Evolutionary conservation across 2,329 filamentous ascomycete genomes (phyloP), one percentile per base, ranked within the genome.

Genomic region (Exophiala oligosperma): DNA sequence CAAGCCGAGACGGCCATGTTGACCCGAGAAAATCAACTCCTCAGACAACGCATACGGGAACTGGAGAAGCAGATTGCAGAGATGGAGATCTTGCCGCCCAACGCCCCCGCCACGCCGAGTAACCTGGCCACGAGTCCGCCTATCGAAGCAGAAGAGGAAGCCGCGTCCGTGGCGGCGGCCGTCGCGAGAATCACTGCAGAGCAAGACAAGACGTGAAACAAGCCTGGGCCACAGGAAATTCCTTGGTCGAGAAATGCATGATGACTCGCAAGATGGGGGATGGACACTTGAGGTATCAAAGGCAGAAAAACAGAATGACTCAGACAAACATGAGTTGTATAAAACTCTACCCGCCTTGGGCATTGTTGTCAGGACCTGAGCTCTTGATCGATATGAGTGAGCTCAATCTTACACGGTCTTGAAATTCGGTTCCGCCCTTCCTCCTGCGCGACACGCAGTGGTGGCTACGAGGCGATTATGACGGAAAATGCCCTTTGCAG

Each of bases 1-100:
- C 77, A 80, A 62, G 75, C 77, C 21, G 77, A 80, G 60, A 76
- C 76, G 7, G 71, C 74, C 28, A 78, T 72, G 63, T 64, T 80
- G 29, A 72, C 71, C 8, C 70, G 78, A 41, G 78, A 80, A 58
- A 80, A 80, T 53, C 75, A 77, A 59, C 77, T 80, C 70, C 68
- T 80, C 38, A 73, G 74, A 23, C 70, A 74, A 61, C 70, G 78
- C 11, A 78, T 80, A 51, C 72, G 76, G 37, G 78, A 80, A 58
- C 65, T 80, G 41, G 66, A 68, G 49, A 67, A 64, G 49, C 66
- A 68, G 49, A 49, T 68, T 17, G 59, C 55, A 41, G 66, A 67
- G 35, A 52, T 61, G 54, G 64, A 50, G 26, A 32, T 55, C 8
- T 29, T 52, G 1, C 57, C 60, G 1, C 52, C 62, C 17, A 65